Evolutionary conservation across 805 yeast species (phyloP).

Genomic region (Ogataea wickerhamii): DNA sequence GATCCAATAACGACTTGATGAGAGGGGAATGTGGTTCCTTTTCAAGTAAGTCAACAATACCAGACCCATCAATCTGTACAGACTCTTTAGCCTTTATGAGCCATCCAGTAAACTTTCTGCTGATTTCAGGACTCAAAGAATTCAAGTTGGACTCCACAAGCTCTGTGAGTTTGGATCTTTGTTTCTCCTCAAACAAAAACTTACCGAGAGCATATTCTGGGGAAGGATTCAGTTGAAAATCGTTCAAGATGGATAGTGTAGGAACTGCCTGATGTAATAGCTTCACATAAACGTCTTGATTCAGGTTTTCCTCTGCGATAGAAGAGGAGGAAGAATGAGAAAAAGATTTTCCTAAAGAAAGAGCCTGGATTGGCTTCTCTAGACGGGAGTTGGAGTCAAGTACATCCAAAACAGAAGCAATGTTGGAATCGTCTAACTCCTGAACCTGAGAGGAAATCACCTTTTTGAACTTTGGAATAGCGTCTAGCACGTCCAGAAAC

Average conservation of each 20-base stretch:
- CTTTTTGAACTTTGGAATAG: slow-evolving; percentile 43
- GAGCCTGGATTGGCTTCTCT: slow-evolving; percentile 56
- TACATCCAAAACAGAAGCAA: slow-evolving; percentile 41
- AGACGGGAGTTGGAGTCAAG: slow-evolving; percentile 51
- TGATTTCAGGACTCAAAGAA: slow-evolving; percentile 46
- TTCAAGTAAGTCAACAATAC: slow-evolving; percentile 34
- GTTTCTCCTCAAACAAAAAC: slow-evolving; percentile 55
- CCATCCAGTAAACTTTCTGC: slow-evolving; percentile 68
- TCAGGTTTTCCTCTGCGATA: slow-evolving; percentile 17
- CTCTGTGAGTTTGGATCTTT: slow-evolving; percentile 42
- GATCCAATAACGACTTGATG: slow-evolving; percentile 37
- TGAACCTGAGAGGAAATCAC: slow-evolving; percentile 58
- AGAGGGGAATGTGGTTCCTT: slow-evolving; percentile 36
- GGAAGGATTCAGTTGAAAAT: slow-evolving; percentile 55
- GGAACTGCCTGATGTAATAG: slow-evolving; percentile 60
- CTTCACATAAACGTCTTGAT: slow-evolving; percentile 63
- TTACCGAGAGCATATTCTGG: slow-evolving; percentile 91
- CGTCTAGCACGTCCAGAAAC: slow-evolving; percentile 69
- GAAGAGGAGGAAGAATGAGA: slow-evolving; percentile 10
- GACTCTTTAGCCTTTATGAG: slow-evolving; percentile 46
- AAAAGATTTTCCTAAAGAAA: slow-evolving; percentile 51
- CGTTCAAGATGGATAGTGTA: slow-evolving; percentile 48
- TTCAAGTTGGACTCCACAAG: slow-evolving; percentile 44
- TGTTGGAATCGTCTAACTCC: slow-evolving; percentile 36
- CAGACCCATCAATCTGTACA: slow-evolving; percentile 28